phyloP scores from a whole-genome alignment of 345 rosid species.

The Syzygium aqueum region DNA sequence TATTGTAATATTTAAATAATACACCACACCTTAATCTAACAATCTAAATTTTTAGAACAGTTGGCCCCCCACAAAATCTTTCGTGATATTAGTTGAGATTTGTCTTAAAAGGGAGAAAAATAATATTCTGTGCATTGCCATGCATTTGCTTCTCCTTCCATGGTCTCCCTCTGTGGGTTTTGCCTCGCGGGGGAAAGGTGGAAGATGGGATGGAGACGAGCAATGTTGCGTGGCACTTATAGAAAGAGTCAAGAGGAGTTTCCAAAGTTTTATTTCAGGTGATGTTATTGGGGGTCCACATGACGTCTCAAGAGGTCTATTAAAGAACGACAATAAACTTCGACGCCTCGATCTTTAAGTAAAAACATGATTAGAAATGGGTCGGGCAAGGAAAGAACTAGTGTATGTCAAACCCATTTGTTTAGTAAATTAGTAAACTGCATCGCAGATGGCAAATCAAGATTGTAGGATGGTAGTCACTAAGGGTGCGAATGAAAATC shows the following conservation, averaged over 20 bases:
- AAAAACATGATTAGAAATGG: too few relatives aligned
- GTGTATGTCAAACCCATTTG: too few relatives aligned
- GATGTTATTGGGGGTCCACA: neutral
- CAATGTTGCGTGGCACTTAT: neutral
- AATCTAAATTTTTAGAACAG: too few relatives aligned
- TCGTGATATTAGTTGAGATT: too few relatives aligned
- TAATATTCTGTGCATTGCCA: too few relatives aligned
- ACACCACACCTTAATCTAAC: too few relatives aligned
- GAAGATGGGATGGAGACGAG: neutral
- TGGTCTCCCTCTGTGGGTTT: neutral
- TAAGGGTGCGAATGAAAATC: too few relatives aligned
- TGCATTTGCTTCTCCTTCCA: slow-evolving; percentile 7
- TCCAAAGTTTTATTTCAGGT: neutral
- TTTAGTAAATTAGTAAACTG: neutral
- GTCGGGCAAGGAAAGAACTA: too few relatives aligned
- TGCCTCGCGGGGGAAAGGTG: neutral
- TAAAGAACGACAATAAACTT: neutral
- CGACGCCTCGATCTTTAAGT: too few relatives aligned
- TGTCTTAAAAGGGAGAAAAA: too few relatives aligned
- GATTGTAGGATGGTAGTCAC: neutral
- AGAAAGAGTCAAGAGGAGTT: neutral
- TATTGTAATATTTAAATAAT: too few relatives aligned
- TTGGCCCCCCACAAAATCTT: too few relatives aligned
- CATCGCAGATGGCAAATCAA: neutral
- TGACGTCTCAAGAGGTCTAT: neutral